Percentiles rank a stretch among this genome's conserved stretches.
Evolutionary conservation across 306 rosid genomes (phyloP).

Genomic region (Cucurbita moschata): DNA sequence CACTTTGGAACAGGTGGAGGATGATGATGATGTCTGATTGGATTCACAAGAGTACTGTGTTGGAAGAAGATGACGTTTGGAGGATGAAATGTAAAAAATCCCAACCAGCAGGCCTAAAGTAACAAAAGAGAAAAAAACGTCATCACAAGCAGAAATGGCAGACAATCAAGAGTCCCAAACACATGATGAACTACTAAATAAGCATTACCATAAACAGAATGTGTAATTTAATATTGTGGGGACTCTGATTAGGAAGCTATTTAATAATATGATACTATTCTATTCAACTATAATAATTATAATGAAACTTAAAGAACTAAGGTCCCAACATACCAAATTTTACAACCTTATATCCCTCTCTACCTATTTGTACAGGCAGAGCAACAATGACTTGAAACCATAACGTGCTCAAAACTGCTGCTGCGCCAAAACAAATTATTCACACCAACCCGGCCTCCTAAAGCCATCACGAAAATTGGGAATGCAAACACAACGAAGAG

Average conservation of each 20-base stretch:
- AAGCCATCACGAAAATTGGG: not conserved
- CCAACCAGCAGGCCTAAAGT: no score
- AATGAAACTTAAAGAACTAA: not conserved
- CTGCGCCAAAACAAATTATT: slow-evolving; percentile 1
- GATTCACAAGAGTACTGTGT: no score
- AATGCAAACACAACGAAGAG: not conserved
- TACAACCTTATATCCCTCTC: not conserved
- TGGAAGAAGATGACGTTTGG: no score
- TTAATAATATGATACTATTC: not conserved
- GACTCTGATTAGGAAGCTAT: not conserved
- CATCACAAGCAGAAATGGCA: no score
- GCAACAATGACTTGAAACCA: not conserved
- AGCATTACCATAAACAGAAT: no score
- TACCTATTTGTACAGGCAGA: not conserved
- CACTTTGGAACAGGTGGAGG: no score
- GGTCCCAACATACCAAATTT: not conserved
- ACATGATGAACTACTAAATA: no score
- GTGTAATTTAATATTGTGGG: not conserved
- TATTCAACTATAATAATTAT: not conserved
- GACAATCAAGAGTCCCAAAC: no score
- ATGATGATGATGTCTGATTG: no score
- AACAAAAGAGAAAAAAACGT: no score
- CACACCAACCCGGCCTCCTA: slow-evolving; percentile 7
- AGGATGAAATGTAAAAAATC: no score
- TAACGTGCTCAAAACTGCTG: not conserved